These are phyloP conservation scores for Microcos paniculata DNA, from an alignment of 345 rosid species.

Conservation along the genomic window DNA sequence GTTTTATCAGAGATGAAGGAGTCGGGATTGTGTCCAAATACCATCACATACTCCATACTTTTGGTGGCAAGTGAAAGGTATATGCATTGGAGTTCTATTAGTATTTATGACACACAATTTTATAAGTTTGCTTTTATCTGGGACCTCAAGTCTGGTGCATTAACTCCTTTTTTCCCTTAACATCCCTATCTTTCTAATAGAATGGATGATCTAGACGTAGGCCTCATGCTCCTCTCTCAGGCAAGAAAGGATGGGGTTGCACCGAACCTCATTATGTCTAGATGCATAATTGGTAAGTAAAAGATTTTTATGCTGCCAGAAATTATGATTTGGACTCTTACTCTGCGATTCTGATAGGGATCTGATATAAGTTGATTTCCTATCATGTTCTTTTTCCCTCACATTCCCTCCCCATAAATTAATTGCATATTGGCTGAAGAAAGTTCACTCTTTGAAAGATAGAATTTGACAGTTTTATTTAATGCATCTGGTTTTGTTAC, in stretches of 20 bases:
- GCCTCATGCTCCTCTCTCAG: conserved; percentile 60
- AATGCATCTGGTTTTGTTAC: background rate
- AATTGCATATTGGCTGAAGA: background rate
- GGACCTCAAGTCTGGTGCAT: background rate
- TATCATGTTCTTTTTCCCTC: background rate
- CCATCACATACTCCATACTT: conserved; percentile 80
- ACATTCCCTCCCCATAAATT: background rate
- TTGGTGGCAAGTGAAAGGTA: conserved; percentile 85
- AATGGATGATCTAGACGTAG: conserved; percentile 76
- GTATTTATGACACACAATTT: background rate
- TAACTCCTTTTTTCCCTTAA: background rate
- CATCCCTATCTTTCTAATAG: conserved; percentile 43
- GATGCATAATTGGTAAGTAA: conserved; percentile 79
- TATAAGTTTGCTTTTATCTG: conserved; percentile 2
- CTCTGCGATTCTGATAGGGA: background rate
- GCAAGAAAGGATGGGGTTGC: conserved; percentile 67
- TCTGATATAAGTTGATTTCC: background rate
- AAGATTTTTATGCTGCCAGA: conserved; percentile 2
- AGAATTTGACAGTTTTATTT: background rate
- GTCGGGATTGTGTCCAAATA: conserved; percentile 59
- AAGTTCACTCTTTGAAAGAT: background rate
- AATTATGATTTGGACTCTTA: background rate
- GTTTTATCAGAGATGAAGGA: conserved; percentile 72
- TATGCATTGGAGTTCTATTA: conserved; percentile 11
- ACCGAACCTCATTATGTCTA: conserved; percentile 65